phyloP scores from a whole-genome alignment of 2,329 filamentous ascomycete species.

The Colletotrichum tamarilloi region DNA sequence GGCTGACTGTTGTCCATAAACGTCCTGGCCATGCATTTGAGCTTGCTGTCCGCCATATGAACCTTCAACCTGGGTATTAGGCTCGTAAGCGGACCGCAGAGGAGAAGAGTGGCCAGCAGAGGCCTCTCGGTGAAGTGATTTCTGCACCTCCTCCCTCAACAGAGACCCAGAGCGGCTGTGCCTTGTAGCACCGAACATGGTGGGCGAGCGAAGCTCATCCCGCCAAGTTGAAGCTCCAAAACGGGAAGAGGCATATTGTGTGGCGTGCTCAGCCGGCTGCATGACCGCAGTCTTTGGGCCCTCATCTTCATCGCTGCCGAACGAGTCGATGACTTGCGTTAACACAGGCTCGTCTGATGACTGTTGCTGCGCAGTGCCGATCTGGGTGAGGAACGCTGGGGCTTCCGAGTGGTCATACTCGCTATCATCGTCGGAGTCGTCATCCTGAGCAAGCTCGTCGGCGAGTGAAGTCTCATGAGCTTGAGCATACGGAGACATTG shows the following conservation, averaged over 20 bases:
- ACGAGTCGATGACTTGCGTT: conserved; percentile 31
- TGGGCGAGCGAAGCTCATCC: conserved; percentile 26
- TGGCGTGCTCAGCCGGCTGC: background rate
- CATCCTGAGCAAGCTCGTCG: conserved; percentile 16
- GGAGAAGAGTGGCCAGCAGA: background rate
- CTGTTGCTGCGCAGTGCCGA: background rate
- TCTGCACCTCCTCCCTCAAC: conserved; percentile 13
- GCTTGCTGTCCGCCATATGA: background rate
- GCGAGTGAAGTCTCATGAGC: background rate
- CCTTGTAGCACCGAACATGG: conserved; percentile 9
- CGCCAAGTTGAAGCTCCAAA: conserved; percentile 26
- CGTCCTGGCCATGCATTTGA: background rate
- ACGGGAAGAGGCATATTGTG: conserved; percentile 24
- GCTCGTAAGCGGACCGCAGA: background rate
- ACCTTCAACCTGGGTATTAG: background rate
- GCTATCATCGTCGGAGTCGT: conserved; percentile 37
- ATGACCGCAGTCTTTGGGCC: conserved; percentile 19
- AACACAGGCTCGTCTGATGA: background rate
- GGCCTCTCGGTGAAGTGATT: background rate
- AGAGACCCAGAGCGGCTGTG: conserved; percentile 26
- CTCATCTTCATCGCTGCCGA: conserved; percentile 24
- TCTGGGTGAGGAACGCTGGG: conserved; percentile 21
- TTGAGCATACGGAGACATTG: background rate
- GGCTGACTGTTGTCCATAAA: background rate
- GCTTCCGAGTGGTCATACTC: conserved; percentile 13